Evolutionary conservation across 1,284 basidiomycete species (phyloP), one percentile per base, ranked within the genome.

Genomic region (Fereydounia khargensis): DNA sequence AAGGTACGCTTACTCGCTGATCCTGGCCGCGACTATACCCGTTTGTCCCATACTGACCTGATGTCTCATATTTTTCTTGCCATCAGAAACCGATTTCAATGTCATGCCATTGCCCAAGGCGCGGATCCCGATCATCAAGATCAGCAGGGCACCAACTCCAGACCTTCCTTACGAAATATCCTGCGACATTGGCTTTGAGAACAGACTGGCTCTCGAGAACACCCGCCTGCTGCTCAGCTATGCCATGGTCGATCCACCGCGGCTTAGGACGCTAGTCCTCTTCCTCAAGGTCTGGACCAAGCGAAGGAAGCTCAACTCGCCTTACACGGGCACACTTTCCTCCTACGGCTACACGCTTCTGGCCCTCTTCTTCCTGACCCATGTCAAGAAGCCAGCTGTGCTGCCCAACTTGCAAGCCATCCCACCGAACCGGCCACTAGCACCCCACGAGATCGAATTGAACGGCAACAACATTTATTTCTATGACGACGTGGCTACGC

Each of bases 241-340:
- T 78, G 92, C 94, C 63, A 91, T 91, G 81, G 86, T 97, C 65
- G 94, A 98, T 78, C 91, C 92, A 13, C 87, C 88, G 27, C 84
- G 94, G 61, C 86, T 98, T 44, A 83, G 92, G 57, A 92, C 91
- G 0, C 82, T 98, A 77, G 94, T 98, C 34, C 82, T 98, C 46
- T 97, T 98, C 79, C 83, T 98, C 73, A 98, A 98, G 81, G 91
- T 98, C 24, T 98, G 94, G 94, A 90, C 90, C 71, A 98, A 98
- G 80, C 83, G 92, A 76, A 83, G 89, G 78, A 92, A 95, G 83
- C 95, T 98, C 78, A 96, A 98, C 77, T 95, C 91, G 47, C 91
- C 94, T 16, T 98, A 96, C 78, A 86, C 89, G 68, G 94, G 94
- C 50, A 97, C 94, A 1, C 80, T 98, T 36, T 94, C 90, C 35